Base-by-base conservation (phyloP, 768 basidiomycete genomes). In the Russula ochroleuca region DNA sequence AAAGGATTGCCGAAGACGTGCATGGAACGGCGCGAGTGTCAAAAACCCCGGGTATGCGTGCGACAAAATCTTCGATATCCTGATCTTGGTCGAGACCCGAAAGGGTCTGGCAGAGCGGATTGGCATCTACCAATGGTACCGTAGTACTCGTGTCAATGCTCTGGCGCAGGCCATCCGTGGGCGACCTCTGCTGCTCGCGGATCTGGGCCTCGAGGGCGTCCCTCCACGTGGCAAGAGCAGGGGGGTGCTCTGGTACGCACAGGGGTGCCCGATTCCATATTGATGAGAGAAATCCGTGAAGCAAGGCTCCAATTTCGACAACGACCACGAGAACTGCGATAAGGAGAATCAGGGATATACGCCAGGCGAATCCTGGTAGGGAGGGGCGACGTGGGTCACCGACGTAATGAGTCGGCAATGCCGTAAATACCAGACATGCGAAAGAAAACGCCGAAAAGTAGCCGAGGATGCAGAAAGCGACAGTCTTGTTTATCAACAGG, bases 401-500 rank as follows among this genome's bases (percentile, higher is more conserved):
- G 60, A 31, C 17, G 54, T 11, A 23, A 9, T 43, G 5, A 28
- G 3, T 19, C 11, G 61, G 49, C 10, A 31, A 31, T 15, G 50
- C 40, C 19, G 40, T 52, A 49, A 41, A 61, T n/a, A 45, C 55
- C 14, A 47, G 6, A 15, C 41, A 62, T 1, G 23, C 35, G 25
- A 54, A 19, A 23, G 55, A 17, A 13, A 63, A 40, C 4, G 49
- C 33, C 5, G 28, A 40, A 28, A 65, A 25, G 50, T 35, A 65
- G n/a, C 49, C 19, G 51, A 58, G 35, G 23, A 53, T 28, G 51
- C 41, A 57, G 50, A 57, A 52, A 0, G 65, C 65, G 37, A 66
- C 43, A 15, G 50, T 58, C 25, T 19, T 56, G 56, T 58, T 48
- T 43, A 63, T 43, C 5, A 43, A 41, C n/a, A 53, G 13, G 41